Base-by-base conservation (phyloP, 1,284 basidiomycete genomes). In the Leucoagaricus sp. region DNA sequence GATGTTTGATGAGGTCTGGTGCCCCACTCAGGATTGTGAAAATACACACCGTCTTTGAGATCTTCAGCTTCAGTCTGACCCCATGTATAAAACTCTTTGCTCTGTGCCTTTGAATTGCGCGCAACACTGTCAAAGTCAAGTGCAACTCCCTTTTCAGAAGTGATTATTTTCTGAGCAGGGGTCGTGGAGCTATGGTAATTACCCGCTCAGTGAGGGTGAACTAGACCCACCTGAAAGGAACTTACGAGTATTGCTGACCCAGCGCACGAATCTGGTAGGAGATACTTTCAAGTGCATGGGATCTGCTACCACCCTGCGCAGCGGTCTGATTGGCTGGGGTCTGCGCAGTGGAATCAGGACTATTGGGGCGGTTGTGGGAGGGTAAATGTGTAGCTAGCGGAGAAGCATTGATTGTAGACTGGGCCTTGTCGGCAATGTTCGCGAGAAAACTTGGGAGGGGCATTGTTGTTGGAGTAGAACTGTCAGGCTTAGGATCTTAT, bases 31-130 rank as follows among this genome's bases (percentile, higher is more conserved):
- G n/a, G 17, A 41, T 38, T 15, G 40, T 50, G 31, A 23, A 15
- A 12, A 44, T 48, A 61, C 77, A 53, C 58, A 86, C 89, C 89
- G 75, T 92, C 89, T 64, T 83, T 90, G 66, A 93, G 61, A 73
- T 93, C 90, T 28, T 80, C 76, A 2, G 72, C 70, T 63, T 91
- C 86, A 1, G 67, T 64, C 68, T 91, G 89, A 8, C 90, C 90
- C 90, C 90, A 93, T 29, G 80, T 82, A 63, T 89, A 93, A 33
- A 92, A 72, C 61, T 92, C 90, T 70, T 92, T 93, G 77, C 87
- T 89, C 65, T 87, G 83, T 0, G 81, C 74, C 66, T 91, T 87
- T 6, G 78, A 66, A 65, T 91, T 84, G 61, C 85, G 80, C 4
- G 84, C 75, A 34, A 87, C 70, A 56, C 75, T 79, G 62, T 91